A percentile compares a stretch with the other conserved stretches of the same genome.
Conservation (phyloP, 2,329 filamentous ascomycete species). For the Xylaria arbuscula region DNA sequence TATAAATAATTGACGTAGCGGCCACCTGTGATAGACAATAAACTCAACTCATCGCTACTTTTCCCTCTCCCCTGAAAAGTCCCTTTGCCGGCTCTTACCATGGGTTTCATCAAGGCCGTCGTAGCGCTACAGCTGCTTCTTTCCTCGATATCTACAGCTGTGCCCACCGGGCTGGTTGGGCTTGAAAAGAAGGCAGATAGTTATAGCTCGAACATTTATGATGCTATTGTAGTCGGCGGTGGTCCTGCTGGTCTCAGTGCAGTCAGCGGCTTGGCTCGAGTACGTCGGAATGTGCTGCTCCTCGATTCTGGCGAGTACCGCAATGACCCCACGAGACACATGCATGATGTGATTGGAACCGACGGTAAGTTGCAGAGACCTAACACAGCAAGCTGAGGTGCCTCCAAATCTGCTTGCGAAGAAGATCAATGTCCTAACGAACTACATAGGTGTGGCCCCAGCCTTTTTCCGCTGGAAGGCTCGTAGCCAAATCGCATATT, state of each 20-base stretch:
- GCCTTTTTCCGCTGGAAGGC: constrained; percentile 66
- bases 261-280: constrained; percentile 68
- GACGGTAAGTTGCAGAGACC: constrained; percentile 59
- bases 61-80: neutral
- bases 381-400: neutral
- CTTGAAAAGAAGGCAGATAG: neutral
- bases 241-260: constrained; percentile 38
- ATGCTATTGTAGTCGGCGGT: constrained; percentile 37
- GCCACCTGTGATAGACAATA: neutral
- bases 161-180: constrained; percentile 20
- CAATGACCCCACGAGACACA: constrained; percentile 65
- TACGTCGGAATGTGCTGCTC: constrained; percentile 64
- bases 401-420: neutral
- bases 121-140: constrained; percentile 34
- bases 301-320: constrained; percentile 70
- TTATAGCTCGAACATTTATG: constrained; percentile 27
- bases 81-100: constrained; percentile 21
- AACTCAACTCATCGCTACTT: neutral
- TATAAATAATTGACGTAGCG: neutral
- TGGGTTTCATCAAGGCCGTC: constrained; percentile 34
- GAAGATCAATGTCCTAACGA: constrained; percentile 5
- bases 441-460: constrained; percentile 60
- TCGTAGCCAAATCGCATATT: constrained; percentile 63
- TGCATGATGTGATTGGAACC: constrained; percentile 71
- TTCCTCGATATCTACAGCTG: constrained; percentile 27